Conservation (phyloP, 179 eudicot genomes). For the Beta corolliflora region DNA sequence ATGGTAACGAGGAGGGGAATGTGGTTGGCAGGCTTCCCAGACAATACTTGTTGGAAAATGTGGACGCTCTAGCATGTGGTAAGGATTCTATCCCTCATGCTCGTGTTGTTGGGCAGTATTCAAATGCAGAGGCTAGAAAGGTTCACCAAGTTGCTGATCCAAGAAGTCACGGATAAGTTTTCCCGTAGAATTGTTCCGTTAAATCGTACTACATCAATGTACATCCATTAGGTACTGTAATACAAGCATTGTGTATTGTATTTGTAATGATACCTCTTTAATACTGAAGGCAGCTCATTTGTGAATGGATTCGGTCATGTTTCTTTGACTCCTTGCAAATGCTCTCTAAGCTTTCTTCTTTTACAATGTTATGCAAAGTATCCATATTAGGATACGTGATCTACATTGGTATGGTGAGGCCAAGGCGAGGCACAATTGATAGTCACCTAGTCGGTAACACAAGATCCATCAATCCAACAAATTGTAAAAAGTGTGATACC, state of each 20-base stretch:
- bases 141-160: conserved; percentile 84
- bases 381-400: background rate
- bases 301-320: background rate
- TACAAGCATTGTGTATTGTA: background rate
- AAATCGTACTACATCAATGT: background rate
- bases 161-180: conserved; percentile 82
- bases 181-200: background rate
- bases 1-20: conserved; percentile 89
- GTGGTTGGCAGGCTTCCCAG: conserved; percentile 85
- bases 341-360: too few relatives aligned
- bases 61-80: conserved; percentile 85
- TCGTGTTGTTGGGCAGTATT: conserved; percentile 75
- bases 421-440: too few relatives aligned
- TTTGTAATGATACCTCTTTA: background rate
- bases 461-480: too few relatives aligned
- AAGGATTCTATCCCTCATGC: conserved; percentile 76
- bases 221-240: background rate
- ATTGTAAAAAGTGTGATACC: too few relatives aligned
- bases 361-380: too few relatives aligned
- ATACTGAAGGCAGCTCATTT: background rate
- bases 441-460: too few relatives aligned
- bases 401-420: too few relatives aligned
- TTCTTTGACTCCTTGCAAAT: background rate
- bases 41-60: conserved; percentile 66
- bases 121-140: conserved; percentile 75